Percentiles rank a stretch among this genome's conserved stretches.
phyloP scores from a whole-genome alignment of 345 rosid genomes.

The Barbarea vulgaris region DNA sequence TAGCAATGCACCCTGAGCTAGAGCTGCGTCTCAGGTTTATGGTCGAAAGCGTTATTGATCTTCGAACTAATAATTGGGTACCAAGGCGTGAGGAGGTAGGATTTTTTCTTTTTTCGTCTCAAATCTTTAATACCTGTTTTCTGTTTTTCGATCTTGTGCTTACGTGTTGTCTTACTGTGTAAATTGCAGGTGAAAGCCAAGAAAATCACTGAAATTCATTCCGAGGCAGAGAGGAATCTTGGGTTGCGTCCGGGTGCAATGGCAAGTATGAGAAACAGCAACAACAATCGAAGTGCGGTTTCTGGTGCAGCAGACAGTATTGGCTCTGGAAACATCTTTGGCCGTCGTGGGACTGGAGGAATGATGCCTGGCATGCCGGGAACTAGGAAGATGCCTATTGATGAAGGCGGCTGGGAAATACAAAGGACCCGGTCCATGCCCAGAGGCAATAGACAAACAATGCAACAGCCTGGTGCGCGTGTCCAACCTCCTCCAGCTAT shows the following conservation, averaged over 20 bases:
- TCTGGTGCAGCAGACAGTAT: constrained; percentile 50
- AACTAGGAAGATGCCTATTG: constrained; percentile 68
- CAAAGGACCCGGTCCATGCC: constrained; percentile 64
- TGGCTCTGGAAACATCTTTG: constrained; percentile 51
- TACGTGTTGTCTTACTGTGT: constrained; percentile 1
- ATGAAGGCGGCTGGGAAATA: constrained; percentile 73
- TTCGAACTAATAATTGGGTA: constrained; percentile 77
- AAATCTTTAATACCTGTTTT: not conserved
- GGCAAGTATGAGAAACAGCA: constrained; percentile 52
- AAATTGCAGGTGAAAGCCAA: constrained; percentile 84
- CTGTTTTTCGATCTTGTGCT: not conserved
- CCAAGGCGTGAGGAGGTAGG: constrained; percentile 96
- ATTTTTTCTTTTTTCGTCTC: not conserved
- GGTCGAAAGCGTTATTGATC: constrained; percentile 78
- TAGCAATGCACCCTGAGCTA: constrained; percentile 63
- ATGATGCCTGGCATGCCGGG: constrained; percentile 99
- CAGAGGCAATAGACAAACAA: constrained; percentile 57
- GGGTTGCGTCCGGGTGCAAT: constrained; percentile 89
- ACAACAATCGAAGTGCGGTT: constrained; percentile 49
- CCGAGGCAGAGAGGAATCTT: constrained; percentile 84
- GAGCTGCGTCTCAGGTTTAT: constrained; percentile 74
- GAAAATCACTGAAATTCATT: constrained; percentile 84
- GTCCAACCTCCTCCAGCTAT: constrained; percentile 45
- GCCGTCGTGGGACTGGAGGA: constrained; percentile 81
- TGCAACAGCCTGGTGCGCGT: constrained; percentile 51